Conservation (phyloP, 306 rosid species). For the Trifolium fragiferum region DNA sequence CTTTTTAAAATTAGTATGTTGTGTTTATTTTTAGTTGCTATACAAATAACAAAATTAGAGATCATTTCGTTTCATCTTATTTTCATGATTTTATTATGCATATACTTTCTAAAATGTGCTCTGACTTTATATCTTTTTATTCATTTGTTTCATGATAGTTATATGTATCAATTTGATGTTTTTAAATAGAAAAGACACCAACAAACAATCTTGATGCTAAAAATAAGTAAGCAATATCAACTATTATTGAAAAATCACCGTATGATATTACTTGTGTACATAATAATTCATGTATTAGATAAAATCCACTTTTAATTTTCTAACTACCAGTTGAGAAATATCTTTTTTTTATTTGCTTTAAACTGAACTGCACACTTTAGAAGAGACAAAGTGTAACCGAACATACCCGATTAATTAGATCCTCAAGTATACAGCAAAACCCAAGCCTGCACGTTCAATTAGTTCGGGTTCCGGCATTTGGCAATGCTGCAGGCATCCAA, state of each 20-base stretch:
- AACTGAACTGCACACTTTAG: background rate
- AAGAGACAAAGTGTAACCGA: background rate
- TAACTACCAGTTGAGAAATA: background rate
- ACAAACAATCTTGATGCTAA: background rate
- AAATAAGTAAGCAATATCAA: background rate
- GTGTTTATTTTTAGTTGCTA: background rate
- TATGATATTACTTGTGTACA: background rate
- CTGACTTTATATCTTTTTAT: no score
- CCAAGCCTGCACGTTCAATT: conserved; percentile 90
- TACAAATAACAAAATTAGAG: no score
- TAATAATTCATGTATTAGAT: background rate
- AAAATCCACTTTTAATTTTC: background rate
- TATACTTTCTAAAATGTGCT: no score
- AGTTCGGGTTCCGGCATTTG: conserved; percentile 98
- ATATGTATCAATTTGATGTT: no score
- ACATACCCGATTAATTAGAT: conserved; percentile 87
- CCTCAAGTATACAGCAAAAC: conserved; percentile 88
- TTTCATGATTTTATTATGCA: background rate
- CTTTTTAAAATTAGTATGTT: background rate
- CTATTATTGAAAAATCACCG: no score
- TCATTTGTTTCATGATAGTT: no score
- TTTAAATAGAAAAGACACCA: conserved; percentile 11
- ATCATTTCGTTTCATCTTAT: no score
- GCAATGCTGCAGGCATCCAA: conserved; percentile 95
- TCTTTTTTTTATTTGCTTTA: no score